phyloP scores from a whole-genome alignment of 768 basidiomycete genomes.

The Clathrus columnatus region DNA sequence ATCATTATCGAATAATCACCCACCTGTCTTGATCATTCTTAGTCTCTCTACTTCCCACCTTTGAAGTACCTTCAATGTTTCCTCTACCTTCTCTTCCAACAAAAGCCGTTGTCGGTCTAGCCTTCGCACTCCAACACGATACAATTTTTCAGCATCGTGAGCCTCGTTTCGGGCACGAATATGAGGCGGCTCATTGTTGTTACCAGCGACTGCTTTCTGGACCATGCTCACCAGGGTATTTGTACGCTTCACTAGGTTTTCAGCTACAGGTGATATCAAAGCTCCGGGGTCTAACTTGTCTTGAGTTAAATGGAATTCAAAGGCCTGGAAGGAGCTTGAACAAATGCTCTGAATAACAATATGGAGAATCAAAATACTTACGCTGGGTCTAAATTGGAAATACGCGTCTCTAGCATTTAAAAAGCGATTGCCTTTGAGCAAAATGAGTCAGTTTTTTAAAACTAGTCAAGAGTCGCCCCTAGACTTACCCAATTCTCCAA shows the following conservation, averaged over 20 bases:
- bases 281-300: constrained; percentile 20
- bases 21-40: constrained; percentile 76
- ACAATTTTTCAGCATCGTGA: constrained; percentile 68
- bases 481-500: constrained; percentile 46
- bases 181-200: constrained; percentile 53
- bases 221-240: constrained; percentile 63
- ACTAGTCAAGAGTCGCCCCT: neutral
- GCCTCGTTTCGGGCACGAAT: constrained; percentile 70
- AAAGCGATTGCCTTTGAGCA: constrained; percentile 63
- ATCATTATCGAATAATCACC: constrained; percentile 11
- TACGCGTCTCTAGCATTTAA: constrained; percentile 71
- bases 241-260: constrained; percentile 60
- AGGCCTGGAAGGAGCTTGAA: constrained; percentile 36
- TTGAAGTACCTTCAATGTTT: constrained; percentile 70
- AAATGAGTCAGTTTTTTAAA: neutral
- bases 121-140: constrained; percentile 70
- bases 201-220: constrained; percentile 52
- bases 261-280: constrained; percentile 32
- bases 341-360: neutral
- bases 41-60: constrained; percentile 81
- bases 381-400: constrained; percentile 80
- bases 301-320: constrained; percentile 36
- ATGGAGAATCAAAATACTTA: constrained; percentile 21
- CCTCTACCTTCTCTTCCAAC: constrained; percentile 81
- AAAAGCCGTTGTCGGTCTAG: constrained; percentile 79